Conservation (phyloP, 1,284 basidiomycete genomes). For the Wolfiporia cocos region DNA sequence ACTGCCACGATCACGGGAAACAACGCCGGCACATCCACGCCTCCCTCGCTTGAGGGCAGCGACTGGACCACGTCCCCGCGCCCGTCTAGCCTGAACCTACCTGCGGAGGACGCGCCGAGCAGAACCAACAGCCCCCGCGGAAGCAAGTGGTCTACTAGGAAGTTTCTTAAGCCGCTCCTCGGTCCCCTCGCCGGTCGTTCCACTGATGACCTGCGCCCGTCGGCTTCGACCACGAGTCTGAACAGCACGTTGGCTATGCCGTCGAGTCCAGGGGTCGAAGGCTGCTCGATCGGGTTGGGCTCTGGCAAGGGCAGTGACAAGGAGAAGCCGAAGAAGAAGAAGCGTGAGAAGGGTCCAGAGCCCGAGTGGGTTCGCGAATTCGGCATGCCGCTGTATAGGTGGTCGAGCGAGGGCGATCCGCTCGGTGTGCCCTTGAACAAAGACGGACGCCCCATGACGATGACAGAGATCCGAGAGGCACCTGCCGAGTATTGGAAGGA, state of each 20-base stretch:
- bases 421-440: constrained; percentile 9
- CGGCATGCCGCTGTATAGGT: constrained; percentile 16
- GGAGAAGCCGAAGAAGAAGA: constrained; percentile 6
- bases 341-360: constrained; percentile 9
- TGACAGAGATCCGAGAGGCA: background rate
- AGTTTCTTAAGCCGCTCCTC: constrained; percentile 22
- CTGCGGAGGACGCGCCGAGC: constrained; percentile 11
- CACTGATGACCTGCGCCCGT: constrained; percentile 14
- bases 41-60: constrained; percentile 10
- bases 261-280: constrained; percentile 3
- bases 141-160: constrained; percentile 17
- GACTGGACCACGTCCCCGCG: constrained; percentile 14
- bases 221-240: constrained; percentile 4
- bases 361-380: constrained; percentile 12
- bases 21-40: constrained; percentile 4
- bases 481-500: constrained; percentile 7
- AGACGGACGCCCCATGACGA: constrained; percentile 9
- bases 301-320: constrained; percentile 2
- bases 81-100: constrained; percentile 2
- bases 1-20: constrained; percentile 9
- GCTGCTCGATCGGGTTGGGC: background rate
- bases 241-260: constrained; percentile 3
- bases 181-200: constrained; percentile 13
- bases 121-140: constrained; percentile 5
- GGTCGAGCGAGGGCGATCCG: constrained; percentile 17